Base-by-base conservation (phyloP, 2,329 filamentous ascomycete genomes). In the Ceratocystis cacaofunesta region DNA sequence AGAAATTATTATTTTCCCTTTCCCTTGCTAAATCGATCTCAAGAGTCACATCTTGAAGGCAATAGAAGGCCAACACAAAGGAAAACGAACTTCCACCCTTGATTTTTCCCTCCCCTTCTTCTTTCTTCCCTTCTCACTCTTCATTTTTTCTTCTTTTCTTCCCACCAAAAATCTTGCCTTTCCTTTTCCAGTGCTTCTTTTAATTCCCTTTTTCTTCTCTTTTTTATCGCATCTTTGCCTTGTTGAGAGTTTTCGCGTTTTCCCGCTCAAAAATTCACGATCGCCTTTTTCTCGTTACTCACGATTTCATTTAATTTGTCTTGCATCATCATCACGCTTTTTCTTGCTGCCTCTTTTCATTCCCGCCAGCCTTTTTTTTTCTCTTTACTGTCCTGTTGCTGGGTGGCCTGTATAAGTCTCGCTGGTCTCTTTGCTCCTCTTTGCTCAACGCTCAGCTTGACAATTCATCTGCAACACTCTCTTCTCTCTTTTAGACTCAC, bases 311-410 rank as follows among this genome's bases (percentile, higher is more conserved):
- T 64, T 52, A 63, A 57, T 64, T 63, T 15, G 25, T 64, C 64
- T 64, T 68, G 25, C 64, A 67, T 50, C 50, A 67, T 67, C 17
- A 52, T 68, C 36, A 41, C 15, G 10, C 3, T 50, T 62, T 32
- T 58, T 55, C 46, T 60, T 58, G 57, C 63, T 61, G 22, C 8
- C 22, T 41, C 7, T 17, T 55, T 55, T 12, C 41, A 62, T 36
- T 43, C 28, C 46, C 36, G 10, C 22, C 60, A 32, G 15, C 32
- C n/a, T 28, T 15, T 30, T 25, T 32, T 28, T 10, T 48, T 32
- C 55, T 61, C 43, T 17, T 61, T 52, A 6, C 10, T 52, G 7
- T 44, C 28, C 28, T 52, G 46, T 57, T 63, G 5, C 62, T 28
- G 12, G 46, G 15, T 52, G 5, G 48, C 22, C 36, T 43, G 62